Base-by-base conservation (phyloP, 441 rosid species). In the Pelargonium cotyledonis region DNA sequence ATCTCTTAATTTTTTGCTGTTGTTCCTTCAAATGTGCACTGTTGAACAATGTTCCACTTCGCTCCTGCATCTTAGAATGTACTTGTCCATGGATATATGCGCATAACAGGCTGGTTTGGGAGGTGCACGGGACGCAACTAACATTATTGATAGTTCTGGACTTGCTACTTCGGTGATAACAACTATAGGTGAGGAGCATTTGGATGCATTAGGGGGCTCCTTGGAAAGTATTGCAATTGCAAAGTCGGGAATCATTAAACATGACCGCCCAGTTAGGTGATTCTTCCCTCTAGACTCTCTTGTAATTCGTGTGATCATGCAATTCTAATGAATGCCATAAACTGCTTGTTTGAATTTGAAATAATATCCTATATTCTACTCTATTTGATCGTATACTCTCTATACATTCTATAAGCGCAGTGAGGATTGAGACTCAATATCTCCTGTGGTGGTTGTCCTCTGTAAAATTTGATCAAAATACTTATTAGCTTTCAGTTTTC, bases 61-160 rank as follows among this genome's bases (percentile, higher is more conserved):
- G 7, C 23, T 55, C 61, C 23, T 7, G 23, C 23, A 16, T 61
- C 47, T 49, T 64, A 58, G 38, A 43, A 38, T 40, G 38, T 64
- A 44, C 23, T 21, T 18, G 21, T 38, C 23, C 65, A 16, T 16
- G n/a, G 9, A 57, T 16, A 6, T 8, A 6, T 55, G 61, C n/a
- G 10, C 61, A 55, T 49, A 38, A 55, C 79, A 91, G 95, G 94
- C 93, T 73, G 95, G 96, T 41, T 81, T 94, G 63, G 96, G 98
- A 15, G 98, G 98, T 73, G 90, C 89, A 49, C 86, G 97, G 21
- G 98, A 94, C 64, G 98, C 98, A 49, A 94, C 98, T 0, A 94
- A 94, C 67, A 62, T 91, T 67, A 79, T 89, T 68, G 74, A 75
- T 74, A 77, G 87, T 67, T 74, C 88, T 41, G 87, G 72, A 70